Evolutionary conservation across 2,329 filamentous ascomycete species (phyloP).

Genomic region (Neopestalotiopsis rosae): DNA sequence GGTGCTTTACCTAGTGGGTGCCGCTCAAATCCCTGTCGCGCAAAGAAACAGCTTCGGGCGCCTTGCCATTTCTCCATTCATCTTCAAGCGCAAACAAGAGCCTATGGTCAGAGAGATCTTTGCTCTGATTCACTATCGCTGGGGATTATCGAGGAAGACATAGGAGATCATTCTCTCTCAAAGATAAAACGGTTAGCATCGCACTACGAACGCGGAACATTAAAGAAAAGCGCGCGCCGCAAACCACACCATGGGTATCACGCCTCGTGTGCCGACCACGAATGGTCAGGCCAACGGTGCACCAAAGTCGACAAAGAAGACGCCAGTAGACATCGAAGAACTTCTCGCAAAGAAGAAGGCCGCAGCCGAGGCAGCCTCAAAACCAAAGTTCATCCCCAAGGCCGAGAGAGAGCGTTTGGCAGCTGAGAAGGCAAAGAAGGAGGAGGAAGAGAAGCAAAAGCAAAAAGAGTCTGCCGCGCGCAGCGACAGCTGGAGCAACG

Average conservation of each 20-base stretch:
- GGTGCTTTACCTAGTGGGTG: neutral
- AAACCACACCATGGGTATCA: slow-evolving; percentile 30
- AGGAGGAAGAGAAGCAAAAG: slow-evolving; percentile 51
- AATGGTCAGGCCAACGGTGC: slow-evolving; percentile 21
- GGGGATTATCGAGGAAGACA: neutral
- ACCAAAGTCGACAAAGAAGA: slow-evolving; percentile 24
- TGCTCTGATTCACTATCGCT: neutral
- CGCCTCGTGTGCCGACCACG: slow-evolving; percentile 26
- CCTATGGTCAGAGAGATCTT: neutral
- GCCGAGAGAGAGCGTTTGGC: slow-evolving; percentile 75
- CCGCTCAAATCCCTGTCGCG: neutral
- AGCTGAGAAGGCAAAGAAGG: slow-evolving; percentile 73
- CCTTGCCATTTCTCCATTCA: slow-evolving; percentile 1
- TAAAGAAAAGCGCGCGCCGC: neutral
- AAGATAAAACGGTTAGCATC: neutral
- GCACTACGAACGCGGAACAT: neutral
- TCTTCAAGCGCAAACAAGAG: neutral
- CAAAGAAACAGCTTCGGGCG: slow-evolving; percentile 1
- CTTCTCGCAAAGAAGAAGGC: slow-evolving; percentile 85
- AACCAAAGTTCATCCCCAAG: slow-evolving; percentile 82
- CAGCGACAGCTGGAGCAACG: slow-evolving; percentile 42
- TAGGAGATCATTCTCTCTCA: neutral
- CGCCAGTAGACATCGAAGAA: slow-evolving; percentile 82
- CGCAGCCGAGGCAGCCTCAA: slow-evolving; percentile 81
- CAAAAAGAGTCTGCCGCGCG: slow-evolving; percentile 26